A percentile compares a stretch with the other conserved stretches of the same genome.
Evolutionary conservation across 2,329 filamentous ascomycete species (phyloP).

Genomic region (Trichoderma breve): DNA sequence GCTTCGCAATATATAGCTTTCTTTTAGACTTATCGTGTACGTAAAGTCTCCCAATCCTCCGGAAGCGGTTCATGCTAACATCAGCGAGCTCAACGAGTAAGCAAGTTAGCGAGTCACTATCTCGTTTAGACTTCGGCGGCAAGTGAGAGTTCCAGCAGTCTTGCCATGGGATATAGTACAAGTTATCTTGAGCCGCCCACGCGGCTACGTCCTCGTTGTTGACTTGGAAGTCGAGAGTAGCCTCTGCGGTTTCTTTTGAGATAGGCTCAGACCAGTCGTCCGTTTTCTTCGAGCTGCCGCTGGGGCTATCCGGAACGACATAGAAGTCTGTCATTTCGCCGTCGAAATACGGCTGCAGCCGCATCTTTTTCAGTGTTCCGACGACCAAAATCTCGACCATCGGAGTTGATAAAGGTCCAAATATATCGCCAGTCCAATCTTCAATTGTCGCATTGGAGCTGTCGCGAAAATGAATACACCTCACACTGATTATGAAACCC

Average conservation of each 20-base stretch:
- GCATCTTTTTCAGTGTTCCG: background rate
- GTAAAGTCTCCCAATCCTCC: background rate
- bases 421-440: background rate
- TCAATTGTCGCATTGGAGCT: background rate
- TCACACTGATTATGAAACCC: background rate
- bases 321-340: background rate
- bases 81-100: background rate
- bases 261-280: background rate
- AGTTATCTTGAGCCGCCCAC: background rate
- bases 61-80: background rate
- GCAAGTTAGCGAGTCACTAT: background rate
- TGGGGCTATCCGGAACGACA: background rate
- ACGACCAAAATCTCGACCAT: background rate
- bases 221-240: background rate
- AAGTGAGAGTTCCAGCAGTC: background rate
- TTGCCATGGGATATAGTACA: background rate
- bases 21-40: background rate
- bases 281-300: background rate
- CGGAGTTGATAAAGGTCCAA: background rate
- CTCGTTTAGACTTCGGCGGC: background rate
- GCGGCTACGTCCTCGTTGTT: background rate
- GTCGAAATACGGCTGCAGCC: background rate
- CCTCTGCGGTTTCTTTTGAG: background rate
- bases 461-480: background rate
- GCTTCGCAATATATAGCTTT: background rate